Evolutionary conservation across 768 basidiomycete species (phyloP), one percentile per base, ranked within the genome.

Genomic region (Suillus ampliporus): DNA sequence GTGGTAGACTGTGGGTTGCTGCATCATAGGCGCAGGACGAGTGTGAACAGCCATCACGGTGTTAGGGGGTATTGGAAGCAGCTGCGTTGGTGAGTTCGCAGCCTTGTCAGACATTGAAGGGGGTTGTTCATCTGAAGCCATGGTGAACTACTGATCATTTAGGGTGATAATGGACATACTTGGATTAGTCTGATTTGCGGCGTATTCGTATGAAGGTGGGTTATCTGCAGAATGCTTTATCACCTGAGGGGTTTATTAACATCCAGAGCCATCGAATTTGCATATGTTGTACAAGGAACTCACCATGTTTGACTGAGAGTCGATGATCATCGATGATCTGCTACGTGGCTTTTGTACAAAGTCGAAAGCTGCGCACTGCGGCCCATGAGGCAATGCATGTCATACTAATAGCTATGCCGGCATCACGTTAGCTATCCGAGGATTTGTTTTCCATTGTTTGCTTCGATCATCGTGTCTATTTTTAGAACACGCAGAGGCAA

Each of bases 1-100:
- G 75, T 89, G 84, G 71, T 89, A 90, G 6, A 92, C 80, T 4
- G 77, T 81, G 9, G 88, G 86, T 50, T 80, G 67, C 31, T 69
- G 66, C 67, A 78, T 80, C 17, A 69, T 67, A 5, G 74, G 74
- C 10, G 76, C 58, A 13, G 72, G 62, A 28, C 43, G 56, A 14
- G 28, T 38, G 50, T 77, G 69, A 41, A 75, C 56, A 1, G 64
- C 34, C 13, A 65, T 61, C 50, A 73, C 47, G 6, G 31, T n/a
- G 31, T n/a, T 13, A 15, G 67, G 67, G 17, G 69, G 50, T 6
- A 69, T 57, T 13, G 64, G 31, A 10, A 58, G 59, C 1, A 44
- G 63, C 44, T 65, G 71, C 6, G 35, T 26, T 44, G 54, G 47
- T 1, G 31, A 54, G 38, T 63, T 71, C 56, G 58, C 26, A 8